Evolutionary conservation across 2,329 filamentous ascomycete species (phyloP).

Genomic region (Fusarium brachygibbosum): DNA sequence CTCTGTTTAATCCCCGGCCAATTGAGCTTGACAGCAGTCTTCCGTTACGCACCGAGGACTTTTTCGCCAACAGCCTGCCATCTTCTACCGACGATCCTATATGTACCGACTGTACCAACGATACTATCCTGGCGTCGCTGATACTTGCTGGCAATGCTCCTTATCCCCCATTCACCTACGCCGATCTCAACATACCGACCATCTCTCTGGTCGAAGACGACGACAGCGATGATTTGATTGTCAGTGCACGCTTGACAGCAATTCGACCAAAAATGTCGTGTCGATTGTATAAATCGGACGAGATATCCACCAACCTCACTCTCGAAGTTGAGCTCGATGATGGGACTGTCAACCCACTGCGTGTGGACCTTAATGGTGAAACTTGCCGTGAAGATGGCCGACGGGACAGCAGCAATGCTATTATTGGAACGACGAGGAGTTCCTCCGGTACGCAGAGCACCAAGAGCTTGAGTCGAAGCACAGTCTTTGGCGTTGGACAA

Average conservation of each 20-base stretch:
- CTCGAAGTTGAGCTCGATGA: constrained; percentile 33
- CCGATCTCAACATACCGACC: constrained; percentile 49
- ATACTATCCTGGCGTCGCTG: constrained; percentile 52
- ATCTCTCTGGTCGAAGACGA: constrained; percentile 38
- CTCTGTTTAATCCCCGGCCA: constrained; percentile 52
- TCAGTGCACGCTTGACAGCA: constrained; percentile 50
- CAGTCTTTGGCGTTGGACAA: constrained; percentile 40
- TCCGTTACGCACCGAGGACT: constrained; percentile 48
- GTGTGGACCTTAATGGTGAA: constrained; percentile 44
- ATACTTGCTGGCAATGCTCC: constrained; percentile 54
- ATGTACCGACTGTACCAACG: constrained; percentile 46
- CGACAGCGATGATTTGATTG: constrained; percentile 18
- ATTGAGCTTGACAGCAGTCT: constrained; percentile 44
- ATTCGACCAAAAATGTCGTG: constrained; percentile 52
- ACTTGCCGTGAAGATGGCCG: constrained; percentile 28
- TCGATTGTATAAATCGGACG: constrained; percentile 35
- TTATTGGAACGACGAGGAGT: constrained; percentile 33
- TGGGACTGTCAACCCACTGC: constrained; percentile 40
- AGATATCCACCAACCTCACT: constrained; percentile 48
- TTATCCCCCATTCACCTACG: constrained; percentile 56
- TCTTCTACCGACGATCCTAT: constrained; percentile 44
- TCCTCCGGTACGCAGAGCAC: background rate
- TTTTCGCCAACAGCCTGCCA: constrained; percentile 50
- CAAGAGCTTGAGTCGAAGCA: background rate
- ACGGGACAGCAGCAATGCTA: constrained; percentile 31